These are phyloP conservation scores for Chamaenerion angustifolium DNA, from an alignment of 345 rosid genomes.

Conservation along the genomic window DNA sequence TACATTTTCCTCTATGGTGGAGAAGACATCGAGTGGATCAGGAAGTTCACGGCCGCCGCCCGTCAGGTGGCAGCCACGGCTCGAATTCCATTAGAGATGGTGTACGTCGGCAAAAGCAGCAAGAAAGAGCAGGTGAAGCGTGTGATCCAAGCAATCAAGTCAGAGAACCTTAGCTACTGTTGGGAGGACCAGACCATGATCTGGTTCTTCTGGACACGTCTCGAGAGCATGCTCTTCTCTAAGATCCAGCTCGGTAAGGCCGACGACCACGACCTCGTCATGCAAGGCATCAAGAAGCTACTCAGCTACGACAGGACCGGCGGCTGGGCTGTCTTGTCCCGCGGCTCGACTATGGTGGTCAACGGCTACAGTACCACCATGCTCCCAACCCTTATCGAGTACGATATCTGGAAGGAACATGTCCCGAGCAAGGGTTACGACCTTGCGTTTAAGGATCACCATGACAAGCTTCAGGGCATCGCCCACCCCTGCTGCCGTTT, in stretches of 20 bases:
- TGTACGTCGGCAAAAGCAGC: no score
- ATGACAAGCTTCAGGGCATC: conserved; percentile 5
- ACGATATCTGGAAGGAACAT: conserved; percentile 9
- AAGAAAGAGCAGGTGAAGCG: no score
- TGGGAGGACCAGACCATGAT: no score
- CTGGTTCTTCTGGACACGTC: no score
- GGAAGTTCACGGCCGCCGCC: not conserved
- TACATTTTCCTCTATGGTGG: no score
- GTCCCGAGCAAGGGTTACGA: conserved; percentile 6
- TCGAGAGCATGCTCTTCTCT: conserved; percentile 11
- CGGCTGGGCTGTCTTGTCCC: conserved; percentile 2
- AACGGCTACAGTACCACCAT: conserved; percentile 3
- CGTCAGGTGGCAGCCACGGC: no score
- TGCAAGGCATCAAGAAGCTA: conserved; percentile 10
- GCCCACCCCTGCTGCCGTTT: conserved; percentile 8
- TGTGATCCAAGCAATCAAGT: no score
- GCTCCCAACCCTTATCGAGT: conserved; percentile 1
- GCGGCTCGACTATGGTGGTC: conserved; percentile 9
- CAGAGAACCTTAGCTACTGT: no score
- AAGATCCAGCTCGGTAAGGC: conserved; percentile 6
- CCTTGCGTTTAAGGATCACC: conserved; percentile 6
- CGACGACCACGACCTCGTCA: conserved; percentile 4
- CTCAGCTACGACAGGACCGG: conserved; percentile 8
- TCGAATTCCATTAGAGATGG: not conserved
- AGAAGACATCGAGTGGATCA: conserved; percentile 3